phyloP scores from a whole-genome alignment of 495 filamentous ascomycete genomes.

The Tuber borchii region DNA sequence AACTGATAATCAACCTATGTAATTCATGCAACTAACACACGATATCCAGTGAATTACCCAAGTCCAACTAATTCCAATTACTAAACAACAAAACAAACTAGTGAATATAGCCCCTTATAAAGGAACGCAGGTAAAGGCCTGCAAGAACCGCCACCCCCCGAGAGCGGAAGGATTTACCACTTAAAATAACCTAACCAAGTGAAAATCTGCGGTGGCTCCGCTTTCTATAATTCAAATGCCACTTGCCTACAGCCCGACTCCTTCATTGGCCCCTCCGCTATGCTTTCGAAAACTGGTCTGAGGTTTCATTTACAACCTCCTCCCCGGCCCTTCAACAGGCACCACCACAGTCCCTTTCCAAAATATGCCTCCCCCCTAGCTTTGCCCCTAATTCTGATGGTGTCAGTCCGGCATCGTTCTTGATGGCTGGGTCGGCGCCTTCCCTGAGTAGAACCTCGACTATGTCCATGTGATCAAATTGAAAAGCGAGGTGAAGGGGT shows the following conservation, averaged over 20 bases:
- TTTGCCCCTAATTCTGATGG: conserved; percentile 58
- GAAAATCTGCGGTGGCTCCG: too few relatives aligned
- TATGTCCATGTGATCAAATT: background rate
- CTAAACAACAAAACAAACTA: background rate
- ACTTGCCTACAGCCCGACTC: too few relatives aligned
- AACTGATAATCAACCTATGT: background rate
- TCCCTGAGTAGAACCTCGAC: background rate
- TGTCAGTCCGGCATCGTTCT: conserved; percentile 4
- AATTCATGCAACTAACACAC: background rate
- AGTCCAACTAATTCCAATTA: too few relatives aligned
- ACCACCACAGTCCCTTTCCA: conserved; percentile 28
- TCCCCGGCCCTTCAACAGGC: background rate
- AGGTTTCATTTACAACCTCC: background rate
- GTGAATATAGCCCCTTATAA: background rate
- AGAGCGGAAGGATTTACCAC: background rate
- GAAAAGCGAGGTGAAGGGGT: background rate
- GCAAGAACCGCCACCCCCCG: background rate
- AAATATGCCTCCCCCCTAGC: conserved; percentile 60
- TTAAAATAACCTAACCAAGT: background rate
- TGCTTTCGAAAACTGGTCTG: too few relatives aligned
- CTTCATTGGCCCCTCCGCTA: background rate
- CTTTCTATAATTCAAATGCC: too few relatives aligned
- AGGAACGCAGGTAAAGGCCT: background rate
- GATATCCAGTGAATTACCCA: background rate
- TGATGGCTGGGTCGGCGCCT: background rate